Conservation (phyloP, 192 early-diverging fungal species). For the Diversispora epigaea region DNA sequence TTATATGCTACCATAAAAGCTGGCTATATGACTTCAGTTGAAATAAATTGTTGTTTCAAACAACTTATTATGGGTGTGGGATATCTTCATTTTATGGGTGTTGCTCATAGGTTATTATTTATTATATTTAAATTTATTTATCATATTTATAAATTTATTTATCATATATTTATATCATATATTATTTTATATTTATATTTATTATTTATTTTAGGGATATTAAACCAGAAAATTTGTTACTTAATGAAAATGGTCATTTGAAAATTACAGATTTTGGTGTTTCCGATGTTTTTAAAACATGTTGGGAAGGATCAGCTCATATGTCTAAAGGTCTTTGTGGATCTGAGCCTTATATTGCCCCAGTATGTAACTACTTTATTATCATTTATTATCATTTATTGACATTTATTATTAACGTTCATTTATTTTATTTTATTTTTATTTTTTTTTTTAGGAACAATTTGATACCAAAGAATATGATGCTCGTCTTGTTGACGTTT, state of each 20-base stretch:
- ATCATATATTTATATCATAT: constrained; percentile 12
- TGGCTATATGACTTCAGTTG: constrained; percentile 71
- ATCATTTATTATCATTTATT: not conserved
- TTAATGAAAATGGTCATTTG: constrained; percentile 75
- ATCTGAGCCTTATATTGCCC: constrained; percentile 95
- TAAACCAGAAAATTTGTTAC: constrained; percentile 84
- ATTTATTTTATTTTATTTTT: not conserved
- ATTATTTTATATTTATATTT: constrained; percentile 24
- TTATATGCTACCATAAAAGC: constrained; percentile 77
- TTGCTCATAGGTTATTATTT: constrained; percentile 79
- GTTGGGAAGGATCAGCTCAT: constrained; percentile 76
- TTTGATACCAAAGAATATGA: constrained; percentile 73
- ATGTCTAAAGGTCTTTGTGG: constrained; percentile 90
- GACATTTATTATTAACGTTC: not conserved
- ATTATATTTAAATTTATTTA: not conserved
- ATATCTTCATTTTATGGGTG: constrained; percentile 90
- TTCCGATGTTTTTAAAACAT: constrained; percentile 89
- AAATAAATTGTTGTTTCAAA: constrained; percentile 90
- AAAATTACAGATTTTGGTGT: constrained; percentile 99
- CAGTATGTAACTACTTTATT: constrained; percentile 67
- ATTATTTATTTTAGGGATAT: constrained; percentile 50
- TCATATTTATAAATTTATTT: not conserved
- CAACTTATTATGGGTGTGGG: constrained; percentile 87
- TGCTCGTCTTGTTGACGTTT: constrained; percentile 86
- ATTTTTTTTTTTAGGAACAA: constrained; percentile 17